These are phyloP conservation scores for Aspergillus arachidicola DNA, from an alignment of 2,329 filamentous ascomycete genomes.

Conservation along the genomic window DNA sequence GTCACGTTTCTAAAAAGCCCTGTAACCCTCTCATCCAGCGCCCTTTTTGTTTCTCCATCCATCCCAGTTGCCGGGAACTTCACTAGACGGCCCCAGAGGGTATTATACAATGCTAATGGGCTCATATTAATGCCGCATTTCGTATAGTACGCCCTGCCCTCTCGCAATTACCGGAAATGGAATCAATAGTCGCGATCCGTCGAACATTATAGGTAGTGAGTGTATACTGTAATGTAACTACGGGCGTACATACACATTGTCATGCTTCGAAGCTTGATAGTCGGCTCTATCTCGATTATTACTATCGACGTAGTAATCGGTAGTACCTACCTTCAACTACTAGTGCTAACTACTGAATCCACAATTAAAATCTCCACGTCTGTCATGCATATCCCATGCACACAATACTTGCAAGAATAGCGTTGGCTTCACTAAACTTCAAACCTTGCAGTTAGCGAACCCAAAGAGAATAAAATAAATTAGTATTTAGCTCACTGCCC, in stretches of 20 bases:
- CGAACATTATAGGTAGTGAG: not conserved
- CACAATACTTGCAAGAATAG: constrained; percentile 1
- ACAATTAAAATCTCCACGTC: not conserved
- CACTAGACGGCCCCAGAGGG: not conserved
- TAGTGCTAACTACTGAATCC: not conserved
- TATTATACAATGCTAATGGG: not conserved
- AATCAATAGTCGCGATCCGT: not conserved
- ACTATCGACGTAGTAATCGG: not conserved
- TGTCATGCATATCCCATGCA: constrained; percentile 9
- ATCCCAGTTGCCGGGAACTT: not conserved
- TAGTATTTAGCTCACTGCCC: not conserved
- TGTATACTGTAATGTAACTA: not conserved
- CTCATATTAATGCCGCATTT: not conserved
- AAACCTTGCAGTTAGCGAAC: not conserved
- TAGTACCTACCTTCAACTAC: not conserved
- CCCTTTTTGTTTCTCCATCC: not conserved
- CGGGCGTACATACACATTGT: not conserved
- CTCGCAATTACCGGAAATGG: not conserved
- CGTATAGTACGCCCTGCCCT: not conserved
- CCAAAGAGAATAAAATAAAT: not conserved
- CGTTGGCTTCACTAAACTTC: not conserved
- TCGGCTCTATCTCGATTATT: not conserved
- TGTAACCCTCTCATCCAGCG: not conserved
- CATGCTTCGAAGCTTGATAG: not conserved
- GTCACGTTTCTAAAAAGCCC: not conserved